Evolutionary conservation across 164 flowering plant genomes (phyloP), one percentile per base, ranked within the genome.

Genomic region (Vitis cinerea): DNA sequence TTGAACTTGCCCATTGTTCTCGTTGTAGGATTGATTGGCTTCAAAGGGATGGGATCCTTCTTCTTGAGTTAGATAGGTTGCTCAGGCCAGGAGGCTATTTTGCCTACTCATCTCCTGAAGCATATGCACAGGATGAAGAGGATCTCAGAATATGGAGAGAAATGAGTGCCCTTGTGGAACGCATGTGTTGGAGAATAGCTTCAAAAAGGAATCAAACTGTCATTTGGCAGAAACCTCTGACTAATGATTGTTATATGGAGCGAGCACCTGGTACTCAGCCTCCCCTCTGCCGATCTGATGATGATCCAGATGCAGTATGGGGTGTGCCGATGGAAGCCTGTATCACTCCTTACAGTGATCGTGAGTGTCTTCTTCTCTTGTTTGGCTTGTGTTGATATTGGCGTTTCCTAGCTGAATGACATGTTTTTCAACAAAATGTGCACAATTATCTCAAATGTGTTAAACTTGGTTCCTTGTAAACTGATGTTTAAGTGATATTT

Each of bases 1-100:
- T 83, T 73, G 86, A 83, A 50, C 81, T 83, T 49, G 84, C 86
- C 15, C 86, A 83, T 50, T 83, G 86, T 60, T 83, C 86, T 53
- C 81, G 86, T 8, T 83, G 86, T 72, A 68, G 86, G 49, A 83
- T 83, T 70, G 86, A 83, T 69, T 83, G 86, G 86, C 84, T 83
- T 58, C 82, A 83, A 50, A 76, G 86, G 62, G 81, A 80, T 73
- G 86, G 86, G 1, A 81, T 83, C 57, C 82, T 83, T 59, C 84
- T 83, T 53, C 82, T 83, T 70, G 86, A 83, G 75, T 77, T 83
- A 16, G 86, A 83, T 67, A 72, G 86, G 73, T 59, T 83, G n/a
- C 83, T 83, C 1, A 76, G 86, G 52, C 86, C 86, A 11, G 86
- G 86, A 59, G 86, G 86, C 30, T 83, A 83, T 61, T 83, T 83